These are phyloP conservation scores for Zychaea mexicana DNA, from an alignment of 371 early-diverging fungal species.

Conservation along the genomic window DNA sequence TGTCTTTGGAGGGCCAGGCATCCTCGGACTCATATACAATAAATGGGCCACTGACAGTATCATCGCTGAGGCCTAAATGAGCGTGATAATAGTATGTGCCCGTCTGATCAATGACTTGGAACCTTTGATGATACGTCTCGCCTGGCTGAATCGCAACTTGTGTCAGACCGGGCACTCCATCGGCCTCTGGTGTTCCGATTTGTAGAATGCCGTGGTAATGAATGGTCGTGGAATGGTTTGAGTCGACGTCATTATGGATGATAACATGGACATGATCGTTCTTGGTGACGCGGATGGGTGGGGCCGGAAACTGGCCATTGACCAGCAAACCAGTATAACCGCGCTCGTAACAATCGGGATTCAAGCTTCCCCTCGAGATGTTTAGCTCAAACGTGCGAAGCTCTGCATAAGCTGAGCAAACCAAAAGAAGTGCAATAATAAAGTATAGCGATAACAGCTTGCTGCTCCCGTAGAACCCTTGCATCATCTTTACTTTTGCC, in stretches of 20 bases:
- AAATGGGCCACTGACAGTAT: constrained; percentile 48
- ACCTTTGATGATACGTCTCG: constrained; percentile 48
- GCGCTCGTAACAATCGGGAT: constrained; percentile 27
- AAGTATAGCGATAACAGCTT: background rate
- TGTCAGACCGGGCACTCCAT: constrained; percentile 65
- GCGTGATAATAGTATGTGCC: constrained; percentile 63
- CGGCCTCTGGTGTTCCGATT: constrained; percentile 29
- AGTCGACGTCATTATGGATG: constrained; percentile 35
- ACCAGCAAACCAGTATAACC: constrained; percentile 21
- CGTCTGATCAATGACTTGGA: constrained; percentile 36
- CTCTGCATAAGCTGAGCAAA: background rate
- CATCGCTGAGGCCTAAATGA: constrained; percentile 47
- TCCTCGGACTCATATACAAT: constrained; percentile 42
- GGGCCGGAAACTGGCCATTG: constrained; percentile 56
- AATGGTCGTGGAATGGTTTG: constrained; percentile 20
- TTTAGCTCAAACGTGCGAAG: constrained; percentile 15
- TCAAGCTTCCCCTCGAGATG: constrained; percentile 11
- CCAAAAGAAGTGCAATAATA: background rate
- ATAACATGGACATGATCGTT: constrained; percentile 41
- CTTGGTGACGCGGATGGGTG: constrained; percentile 36
- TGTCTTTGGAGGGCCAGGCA: constrained; percentile 13
- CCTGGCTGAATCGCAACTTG: constrained; percentile 57
- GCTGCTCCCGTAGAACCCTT: no score
- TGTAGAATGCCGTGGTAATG: constrained; percentile 52
- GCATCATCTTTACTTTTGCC: no score